Base-by-base conservation (phyloP, 306 rosid species). In the Vigna radiata region DNA sequence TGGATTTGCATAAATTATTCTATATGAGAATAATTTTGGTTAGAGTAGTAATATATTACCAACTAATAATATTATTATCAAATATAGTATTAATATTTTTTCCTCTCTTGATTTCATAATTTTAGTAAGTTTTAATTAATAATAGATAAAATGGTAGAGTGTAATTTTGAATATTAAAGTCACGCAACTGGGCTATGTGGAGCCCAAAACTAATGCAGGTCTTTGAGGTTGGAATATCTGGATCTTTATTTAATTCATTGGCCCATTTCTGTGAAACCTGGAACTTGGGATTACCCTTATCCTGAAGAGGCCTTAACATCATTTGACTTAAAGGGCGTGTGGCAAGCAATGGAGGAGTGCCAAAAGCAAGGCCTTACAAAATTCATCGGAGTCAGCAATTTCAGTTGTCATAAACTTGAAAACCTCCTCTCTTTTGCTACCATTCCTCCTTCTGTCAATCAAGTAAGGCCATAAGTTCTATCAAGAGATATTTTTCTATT, bases 261-360 rank as follows among this genome's bases (percentile, higher is more conserved):
- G 77, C 87, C 85, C 29, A 27, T 80, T 14, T 39, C 77, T 73
- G 58, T 72, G 19, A 70, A 79, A 27, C 65, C 66, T 39, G 77
- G 65, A 37, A 5, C 2, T 6, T 52, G 29, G 55, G 10, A 43
- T 4, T 1, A 33, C 0, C 86, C 87, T 3, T 49, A 14, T 41
- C 79, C 18, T 10, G 48, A 83, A 16, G 85, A 78, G 0, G 31
- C 44, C 1, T 1, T 72, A 5, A 18, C 66, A 1, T 50, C 78
- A 12, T 76, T 91, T 21, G 90, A 91, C 70, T 15, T 89, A 19
- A 58, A 82, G 48, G 84, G 81, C 1, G 90, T 89, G 5, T 91
- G 93, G 96, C 84, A 81, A 53, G 78, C 61, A 76, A 91, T 91
- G 91, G 91, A 91, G 79, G 87, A 84, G 48, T 86, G 91, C 46